These are phyloP conservation scores for Podaxis mareebaensis DNA, from an alignment of 768 basidiomycete genomes.

Conservation along the genomic window DNA sequence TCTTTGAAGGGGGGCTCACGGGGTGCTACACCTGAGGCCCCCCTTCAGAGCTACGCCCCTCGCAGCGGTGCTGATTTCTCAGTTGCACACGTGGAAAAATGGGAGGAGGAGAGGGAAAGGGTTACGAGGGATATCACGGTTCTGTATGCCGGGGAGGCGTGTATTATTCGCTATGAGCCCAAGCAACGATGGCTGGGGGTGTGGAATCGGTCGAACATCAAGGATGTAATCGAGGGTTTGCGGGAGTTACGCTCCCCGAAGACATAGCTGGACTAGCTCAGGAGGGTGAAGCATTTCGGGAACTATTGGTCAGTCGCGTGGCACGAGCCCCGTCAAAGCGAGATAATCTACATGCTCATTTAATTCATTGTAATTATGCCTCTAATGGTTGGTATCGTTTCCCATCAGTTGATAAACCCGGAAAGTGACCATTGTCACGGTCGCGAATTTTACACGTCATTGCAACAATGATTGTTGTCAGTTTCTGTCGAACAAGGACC, in stretches of 20 bases:
- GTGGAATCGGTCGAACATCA: slow-evolving; percentile 29
- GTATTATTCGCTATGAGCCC: slow-evolving; percentile 6
- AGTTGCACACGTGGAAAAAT: background rate
- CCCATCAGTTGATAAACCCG: background rate
- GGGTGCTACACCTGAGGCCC: background rate
- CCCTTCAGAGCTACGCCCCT: background rate
- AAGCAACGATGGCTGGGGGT: slow-evolving; percentile 29
- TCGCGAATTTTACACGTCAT: background rate
- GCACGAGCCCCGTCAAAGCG: background rate
- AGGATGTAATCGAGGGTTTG: slow-evolving; percentile 29
- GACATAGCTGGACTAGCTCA: background rate
- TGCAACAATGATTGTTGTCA: background rate
- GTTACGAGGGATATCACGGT: background rate
- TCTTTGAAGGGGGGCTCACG: background rate
- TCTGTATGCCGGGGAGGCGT: slow-evolving; percentile 7
- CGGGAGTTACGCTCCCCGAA: slow-evolving; percentile 26
- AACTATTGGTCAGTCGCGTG: background rate
- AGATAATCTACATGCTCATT: background rate
- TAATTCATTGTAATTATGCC: slow-evolving; percentile 9
- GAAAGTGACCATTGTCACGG: background rate
- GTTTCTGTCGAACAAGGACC: background rate
- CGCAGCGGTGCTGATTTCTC: background rate
- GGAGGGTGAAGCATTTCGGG: background rate
- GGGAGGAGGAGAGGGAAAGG: background rate
- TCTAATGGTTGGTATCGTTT: background rate